Percentiles rank a stretch among this genome's conserved stretches.
These are phyloP conservation scores for Fraxinus excelsior DNA, from an alignment of 257 asterid species.

Conservation along the genomic window DNA sequence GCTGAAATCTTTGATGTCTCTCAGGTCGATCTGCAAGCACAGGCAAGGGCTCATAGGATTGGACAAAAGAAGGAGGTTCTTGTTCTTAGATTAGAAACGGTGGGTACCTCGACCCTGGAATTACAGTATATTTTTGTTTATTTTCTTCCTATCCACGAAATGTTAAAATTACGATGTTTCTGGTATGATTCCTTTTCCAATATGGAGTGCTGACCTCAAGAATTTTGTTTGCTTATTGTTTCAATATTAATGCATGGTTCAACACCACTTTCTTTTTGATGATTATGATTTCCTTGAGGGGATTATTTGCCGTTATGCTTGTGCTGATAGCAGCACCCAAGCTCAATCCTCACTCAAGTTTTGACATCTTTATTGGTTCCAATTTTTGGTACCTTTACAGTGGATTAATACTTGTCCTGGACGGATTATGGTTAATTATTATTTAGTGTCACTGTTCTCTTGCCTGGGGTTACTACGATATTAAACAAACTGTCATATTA, in stretches of 20 bases:
- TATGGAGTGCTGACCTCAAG: constrained; percentile 1
- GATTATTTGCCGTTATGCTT: neutral
- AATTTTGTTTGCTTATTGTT: constrained; percentile 12
- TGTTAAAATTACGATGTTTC: neutral
- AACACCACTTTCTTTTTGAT: constrained; percentile 1
- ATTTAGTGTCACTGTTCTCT: neutral
- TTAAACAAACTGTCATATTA: neutral
- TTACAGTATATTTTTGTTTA: constrained; percentile 17
- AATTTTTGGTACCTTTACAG: neutral
- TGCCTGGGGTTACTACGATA: neutral
- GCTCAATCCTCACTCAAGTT: neutral
- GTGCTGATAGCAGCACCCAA: neutral
- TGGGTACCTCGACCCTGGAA: constrained; percentile 34
- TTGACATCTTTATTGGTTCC: neutral
- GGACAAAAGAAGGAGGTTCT: constrained; percentile 99
- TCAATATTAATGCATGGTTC: neutral
- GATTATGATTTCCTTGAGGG: neutral
- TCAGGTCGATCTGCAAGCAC: constrained; percentile 99
- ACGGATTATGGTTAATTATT: neutral
- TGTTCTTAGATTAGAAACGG: constrained; percentile 97
- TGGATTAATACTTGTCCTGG: neutral
- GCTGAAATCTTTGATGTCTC: constrained; percentile 26
- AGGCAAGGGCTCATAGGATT: constrained; percentile 99
- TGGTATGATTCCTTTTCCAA: constrained; percentile 4
- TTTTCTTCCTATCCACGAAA: constrained; percentile 10